phyloP scores from a whole-genome alignment of 208 protist species.

The Trichomonas tenax region DNA sequence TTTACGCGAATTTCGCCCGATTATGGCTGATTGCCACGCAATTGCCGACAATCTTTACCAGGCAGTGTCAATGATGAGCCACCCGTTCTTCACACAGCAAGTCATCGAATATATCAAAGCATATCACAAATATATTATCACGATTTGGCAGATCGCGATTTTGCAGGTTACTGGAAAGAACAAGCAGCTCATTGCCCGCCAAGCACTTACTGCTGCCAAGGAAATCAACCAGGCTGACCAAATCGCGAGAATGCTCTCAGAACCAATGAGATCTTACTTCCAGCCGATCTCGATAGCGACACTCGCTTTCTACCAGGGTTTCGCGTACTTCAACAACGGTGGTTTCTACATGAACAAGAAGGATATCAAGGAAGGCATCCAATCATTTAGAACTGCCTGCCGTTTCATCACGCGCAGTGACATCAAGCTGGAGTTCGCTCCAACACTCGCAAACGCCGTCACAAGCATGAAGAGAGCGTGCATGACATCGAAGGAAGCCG shows the following conservation, averaged over 20 bases:
- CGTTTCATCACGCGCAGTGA: not conserved
- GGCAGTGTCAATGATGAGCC: no score
- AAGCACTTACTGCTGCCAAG: not conserved
- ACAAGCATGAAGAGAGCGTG: not conserved
- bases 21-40: not conserved
- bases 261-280: not conserved
- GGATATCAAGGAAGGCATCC: not conserved
- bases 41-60: not conserved
- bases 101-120: not conserved
- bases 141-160: not conserved
- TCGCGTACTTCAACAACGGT: not conserved
- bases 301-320: not conserved
- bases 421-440: not conserved
- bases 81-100: not conserved
- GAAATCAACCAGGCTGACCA: not conserved
- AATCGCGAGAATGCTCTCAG: not conserved
- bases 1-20: not conserved
- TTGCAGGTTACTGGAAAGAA: not conserved
- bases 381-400: not conserved
- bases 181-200: not conserved
- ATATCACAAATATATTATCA: not conserved
- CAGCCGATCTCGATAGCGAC: not conserved
- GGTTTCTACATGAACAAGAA: not conserved
- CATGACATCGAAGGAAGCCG: not conserved
- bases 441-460: not conserved